A percentile compares a stretch with the other conserved stretches of the same genome.
phyloP scores from a whole-genome alignment of 192 early-diverging fungal species.

The Blastocladiella britannica region DNA sequence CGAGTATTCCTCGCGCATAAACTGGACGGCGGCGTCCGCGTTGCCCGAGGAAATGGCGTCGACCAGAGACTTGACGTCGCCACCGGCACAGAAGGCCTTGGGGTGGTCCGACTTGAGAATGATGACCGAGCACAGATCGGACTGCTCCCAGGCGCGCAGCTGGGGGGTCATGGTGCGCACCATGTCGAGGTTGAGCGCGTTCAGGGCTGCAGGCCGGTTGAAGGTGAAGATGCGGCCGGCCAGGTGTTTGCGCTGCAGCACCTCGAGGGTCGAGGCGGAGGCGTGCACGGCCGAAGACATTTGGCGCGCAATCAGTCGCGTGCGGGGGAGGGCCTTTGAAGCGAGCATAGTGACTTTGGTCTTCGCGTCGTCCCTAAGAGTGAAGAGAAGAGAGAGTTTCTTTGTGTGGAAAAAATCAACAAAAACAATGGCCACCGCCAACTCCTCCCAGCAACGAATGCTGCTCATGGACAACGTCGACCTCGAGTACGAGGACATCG shows the following conservation, averaged over 20 bases:
- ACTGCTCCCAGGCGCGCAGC: slow-evolving; percentile 70
- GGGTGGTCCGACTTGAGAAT: slow-evolving; percentile 53
- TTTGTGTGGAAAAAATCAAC: too few species aligned
- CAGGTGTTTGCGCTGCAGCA: slow-evolving; percentile 25
- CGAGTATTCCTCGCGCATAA: slow-evolving; percentile 82
- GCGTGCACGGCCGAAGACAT: background rate
- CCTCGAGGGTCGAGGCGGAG: slow-evolving; percentile 15
- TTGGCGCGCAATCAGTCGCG: too few species aligned
- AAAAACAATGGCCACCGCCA: too few species aligned
- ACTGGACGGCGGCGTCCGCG: slow-evolving; percentile 30
- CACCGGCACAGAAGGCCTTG: slow-evolving; percentile 80
- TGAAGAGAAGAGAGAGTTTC: too few species aligned
- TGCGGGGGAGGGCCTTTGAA: too few species aligned
- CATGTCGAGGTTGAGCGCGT: slow-evolving; percentile 75
- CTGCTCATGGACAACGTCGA: too few species aligned
- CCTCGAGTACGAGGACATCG: background rate
- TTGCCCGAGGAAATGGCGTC: slow-evolving; percentile 16
- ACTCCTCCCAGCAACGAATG: too few species aligned
- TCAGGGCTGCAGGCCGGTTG: slow-evolving; percentile 59
- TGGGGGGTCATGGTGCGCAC: slow-evolving; percentile 55
- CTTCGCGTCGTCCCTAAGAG: too few species aligned
- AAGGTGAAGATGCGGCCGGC: slow-evolving; percentile 42
- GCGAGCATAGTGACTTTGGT: too few species aligned
- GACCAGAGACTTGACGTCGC: slow-evolving; percentile 48
- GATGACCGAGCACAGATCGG: slow-evolving; percentile 71